Conservation (phyloP, 2,329 filamentous ascomycete genomes). For the Pseudogymnoascus sp. region DNA sequence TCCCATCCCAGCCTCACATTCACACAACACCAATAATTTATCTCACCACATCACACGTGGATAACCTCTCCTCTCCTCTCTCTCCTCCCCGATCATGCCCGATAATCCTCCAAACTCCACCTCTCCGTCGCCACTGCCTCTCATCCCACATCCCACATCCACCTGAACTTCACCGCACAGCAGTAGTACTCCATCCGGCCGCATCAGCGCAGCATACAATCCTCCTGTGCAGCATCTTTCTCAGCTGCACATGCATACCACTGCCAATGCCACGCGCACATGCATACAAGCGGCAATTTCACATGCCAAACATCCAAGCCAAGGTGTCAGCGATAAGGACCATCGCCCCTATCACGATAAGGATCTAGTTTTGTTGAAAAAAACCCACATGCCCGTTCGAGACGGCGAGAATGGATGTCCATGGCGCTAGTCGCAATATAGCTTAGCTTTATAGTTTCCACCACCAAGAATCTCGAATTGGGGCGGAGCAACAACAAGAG, state of each 20-base stretch:
- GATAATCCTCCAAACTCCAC: neutral
- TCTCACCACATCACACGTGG: neutral
- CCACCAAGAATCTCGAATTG: neutral
- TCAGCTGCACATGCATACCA: neutral
- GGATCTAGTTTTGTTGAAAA: neutral
- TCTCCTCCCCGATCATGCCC: neutral
- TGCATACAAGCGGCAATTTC: neutral
- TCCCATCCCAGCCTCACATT: neutral
- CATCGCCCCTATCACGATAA: slow-evolving; percentile 5
- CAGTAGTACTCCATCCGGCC: too few relatives aligned
- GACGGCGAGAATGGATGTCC: neutral
- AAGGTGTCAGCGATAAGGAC: slow-evolving; percentile 1
- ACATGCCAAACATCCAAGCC: neutral
- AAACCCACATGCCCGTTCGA: neutral
- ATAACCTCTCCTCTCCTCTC: neutral
- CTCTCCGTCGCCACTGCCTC: neutral
- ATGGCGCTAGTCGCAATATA: neutral
- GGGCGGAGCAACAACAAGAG: neutral
- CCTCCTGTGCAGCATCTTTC: neutral
- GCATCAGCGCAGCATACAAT: neutral
- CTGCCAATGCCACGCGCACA: neutral
- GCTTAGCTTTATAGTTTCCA: neutral
- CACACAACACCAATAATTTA: neutral
- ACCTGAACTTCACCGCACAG: neutral
- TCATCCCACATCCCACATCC: neutral